Evolutionary conservation across 164 flowering plant genomes (phyloP).

Genomic region (Warburgia ugandensis): DNA sequence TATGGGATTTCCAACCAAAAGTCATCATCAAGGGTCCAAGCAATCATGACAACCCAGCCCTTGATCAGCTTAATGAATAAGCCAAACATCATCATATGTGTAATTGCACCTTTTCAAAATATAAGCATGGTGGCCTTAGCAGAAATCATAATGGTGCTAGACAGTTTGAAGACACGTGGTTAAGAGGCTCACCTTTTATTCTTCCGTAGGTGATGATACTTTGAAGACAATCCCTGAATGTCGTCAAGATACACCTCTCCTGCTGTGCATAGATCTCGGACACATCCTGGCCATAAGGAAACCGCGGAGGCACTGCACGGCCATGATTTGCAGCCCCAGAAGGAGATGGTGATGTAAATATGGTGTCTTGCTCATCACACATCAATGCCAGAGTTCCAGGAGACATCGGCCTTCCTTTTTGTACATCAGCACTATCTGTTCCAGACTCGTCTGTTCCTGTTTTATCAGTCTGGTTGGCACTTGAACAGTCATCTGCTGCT

Average conservation of each 20-base stretch:
- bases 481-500: conserved; percentile 32
- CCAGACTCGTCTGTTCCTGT: conserved; percentile 32
- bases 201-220: conserved; percentile 66
- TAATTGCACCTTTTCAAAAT: not conserved
- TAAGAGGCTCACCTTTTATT: conserved; percentile 53
- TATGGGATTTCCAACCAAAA: too few species aligned
- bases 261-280: conserved; percentile 70
- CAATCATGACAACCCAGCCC: too few species aligned
- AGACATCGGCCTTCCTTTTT: conserved; percentile 72
- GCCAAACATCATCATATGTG: not conserved
- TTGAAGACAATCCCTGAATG: conserved; percentile 67
- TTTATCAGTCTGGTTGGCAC: conserved; percentile 44
- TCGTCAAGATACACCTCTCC: conserved; percentile 63
- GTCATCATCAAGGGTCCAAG: too few species aligned
- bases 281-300: conserved; percentile 41
- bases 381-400: conserved; percentile 88
- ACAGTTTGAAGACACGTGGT: conserved; percentile 3
- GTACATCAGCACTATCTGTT: conserved; percentile 52
- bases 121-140: not conserved
- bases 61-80: too few species aligned
- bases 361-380: conserved; percentile 91
- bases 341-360: conserved; percentile 64
- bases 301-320: conserved; percentile 26
- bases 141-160: not conserved
- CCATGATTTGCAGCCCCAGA: conserved; percentile 28